A percentile compares a stretch with the other conserved stretches of the same genome.
These are phyloP conservation scores for Triticum timopheevii DNA, from an alignment of 176 grass and related monocot genomes.

Conservation along the genomic window DNA sequence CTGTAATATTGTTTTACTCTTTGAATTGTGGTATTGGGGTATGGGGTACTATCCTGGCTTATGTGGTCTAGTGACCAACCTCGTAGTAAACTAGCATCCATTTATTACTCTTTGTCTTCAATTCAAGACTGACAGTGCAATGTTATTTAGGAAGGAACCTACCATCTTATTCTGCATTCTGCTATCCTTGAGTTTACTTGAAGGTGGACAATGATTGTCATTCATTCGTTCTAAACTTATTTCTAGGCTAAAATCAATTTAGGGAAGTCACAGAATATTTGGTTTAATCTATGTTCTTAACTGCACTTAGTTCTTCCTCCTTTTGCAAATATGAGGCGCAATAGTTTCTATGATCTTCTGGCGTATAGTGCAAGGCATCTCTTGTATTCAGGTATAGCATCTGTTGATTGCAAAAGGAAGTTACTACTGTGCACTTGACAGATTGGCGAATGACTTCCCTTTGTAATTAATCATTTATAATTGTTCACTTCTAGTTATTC, in stretches of 20 bases:
- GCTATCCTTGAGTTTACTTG: not conserved
- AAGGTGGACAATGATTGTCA: not conserved
- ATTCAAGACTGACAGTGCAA: no score
- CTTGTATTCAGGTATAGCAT: not conserved
- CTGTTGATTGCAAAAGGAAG: not conserved
- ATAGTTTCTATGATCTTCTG: not conserved
- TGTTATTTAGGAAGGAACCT: no score
- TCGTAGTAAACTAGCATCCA: not conserved
- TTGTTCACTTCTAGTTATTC: not conserved
- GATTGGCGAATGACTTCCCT: not conserved
- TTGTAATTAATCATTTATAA: not conserved
- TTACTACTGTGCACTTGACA: not conserved
- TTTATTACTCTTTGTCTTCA: no score
- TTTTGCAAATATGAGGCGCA: not conserved
- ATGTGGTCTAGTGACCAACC: not conserved
- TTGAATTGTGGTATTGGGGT: not conserved
- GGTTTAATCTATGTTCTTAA: not conserved
- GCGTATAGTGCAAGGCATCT: not conserved
- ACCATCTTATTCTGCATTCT: no score
- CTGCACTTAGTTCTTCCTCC: not conserved
- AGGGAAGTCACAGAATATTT: not conserved
- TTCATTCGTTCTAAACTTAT: not conserved
- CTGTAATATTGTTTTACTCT: not conserved
- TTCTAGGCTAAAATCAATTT: not conserved
- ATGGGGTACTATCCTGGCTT: not conserved